These are phyloP conservation scores for Myriangium duriaei DNA, from an alignment of 2,329 filamentous ascomycete species.

Conservation along the genomic window DNA sequence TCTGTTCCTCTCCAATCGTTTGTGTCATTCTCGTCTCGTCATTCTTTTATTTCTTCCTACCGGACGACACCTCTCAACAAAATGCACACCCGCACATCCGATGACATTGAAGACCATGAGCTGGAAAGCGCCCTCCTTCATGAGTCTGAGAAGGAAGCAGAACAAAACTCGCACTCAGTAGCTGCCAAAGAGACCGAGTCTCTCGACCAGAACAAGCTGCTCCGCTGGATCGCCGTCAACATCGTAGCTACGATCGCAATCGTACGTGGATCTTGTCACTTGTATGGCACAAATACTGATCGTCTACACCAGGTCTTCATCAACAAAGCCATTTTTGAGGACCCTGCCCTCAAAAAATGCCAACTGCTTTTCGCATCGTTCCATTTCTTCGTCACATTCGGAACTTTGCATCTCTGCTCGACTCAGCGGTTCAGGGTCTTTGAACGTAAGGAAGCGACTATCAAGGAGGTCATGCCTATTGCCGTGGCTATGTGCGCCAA, in stretches of 20 bases:
- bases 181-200: too few relatives aligned
- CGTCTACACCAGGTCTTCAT: conserved; percentile 18
- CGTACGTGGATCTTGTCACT: conserved; percentile 6
- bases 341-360: conserved; percentile 46
- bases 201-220: background rate
- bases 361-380: conserved; percentile 56
- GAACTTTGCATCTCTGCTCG: conserved; percentile 51
- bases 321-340: conserved; percentile 58
- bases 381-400: conserved; percentile 54
- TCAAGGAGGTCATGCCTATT: conserved; percentile 50
- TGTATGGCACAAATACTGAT: too few relatives aligned
- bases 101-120: background rate
- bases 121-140: background rate
- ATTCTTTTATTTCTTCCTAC: too few relatives aligned
- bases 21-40: too few relatives aligned
- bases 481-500: conserved; percentile 55
- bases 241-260: conserved; percentile 12
- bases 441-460: conserved; percentile 26
- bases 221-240: conserved; percentile 11
- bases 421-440: conserved; percentile 44
- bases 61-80: too few relatives aligned
- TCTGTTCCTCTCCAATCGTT: too few relatives aligned
- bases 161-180: too few relatives aligned
- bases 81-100: background rate
- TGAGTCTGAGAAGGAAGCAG: background rate